A percentile compares a stretch with the other conserved stretches of the same genome.
Conservation (phyloP, 2,329 filamentous ascomycete species). For the Cladosporium austrohemisphaericum region DNA sequence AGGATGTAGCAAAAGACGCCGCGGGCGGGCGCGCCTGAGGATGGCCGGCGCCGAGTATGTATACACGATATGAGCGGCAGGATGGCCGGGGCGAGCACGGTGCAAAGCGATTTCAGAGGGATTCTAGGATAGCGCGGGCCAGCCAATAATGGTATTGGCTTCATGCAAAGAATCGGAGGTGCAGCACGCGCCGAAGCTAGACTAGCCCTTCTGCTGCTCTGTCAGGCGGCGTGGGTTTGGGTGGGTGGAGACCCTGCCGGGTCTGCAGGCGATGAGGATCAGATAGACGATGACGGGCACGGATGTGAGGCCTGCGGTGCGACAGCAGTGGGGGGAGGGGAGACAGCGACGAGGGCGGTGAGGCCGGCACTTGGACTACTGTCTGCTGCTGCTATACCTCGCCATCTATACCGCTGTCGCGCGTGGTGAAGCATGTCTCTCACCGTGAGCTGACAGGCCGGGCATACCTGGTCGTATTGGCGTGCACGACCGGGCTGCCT, state of each 20-base stretch:
- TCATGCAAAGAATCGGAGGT: constrained; percentile 13
- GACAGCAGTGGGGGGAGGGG: neutral
- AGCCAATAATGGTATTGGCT: constrained; percentile 13
- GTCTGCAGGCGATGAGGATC: neutral
- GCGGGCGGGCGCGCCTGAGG: constrained; percentile 10
- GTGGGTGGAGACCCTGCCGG: constrained; percentile 5
- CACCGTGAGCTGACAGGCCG: constrained; percentile 10
- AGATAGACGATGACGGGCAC: neutral
- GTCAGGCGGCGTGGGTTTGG: neutral
- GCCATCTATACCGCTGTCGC: neutral
- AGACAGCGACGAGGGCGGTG: constrained; percentile 1
- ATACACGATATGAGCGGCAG: constrained; percentile 2
- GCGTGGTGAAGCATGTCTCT: neutral
- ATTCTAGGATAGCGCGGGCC: constrained; percentile 7
- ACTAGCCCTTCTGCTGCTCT: neutral
- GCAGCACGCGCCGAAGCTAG: constrained; percentile 7
- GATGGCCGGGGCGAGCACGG: constrained; percentile 9
- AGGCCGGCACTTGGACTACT: neutral
- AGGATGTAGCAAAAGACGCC: constrained; percentile 3
- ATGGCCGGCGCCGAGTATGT: constrained; percentile 13
- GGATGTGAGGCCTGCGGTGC: constrained; percentile 1
- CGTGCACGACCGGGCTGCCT: neutral
- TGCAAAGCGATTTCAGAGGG: neutral
- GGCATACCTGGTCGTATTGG: constrained; percentile 1
- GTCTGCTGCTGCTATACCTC: neutral